Evolutionary conservation across 176 grass and related monocot species (phyloP), one percentile per base, ranked within the genome.

Genomic region (Oryza meyeriana): DNA sequence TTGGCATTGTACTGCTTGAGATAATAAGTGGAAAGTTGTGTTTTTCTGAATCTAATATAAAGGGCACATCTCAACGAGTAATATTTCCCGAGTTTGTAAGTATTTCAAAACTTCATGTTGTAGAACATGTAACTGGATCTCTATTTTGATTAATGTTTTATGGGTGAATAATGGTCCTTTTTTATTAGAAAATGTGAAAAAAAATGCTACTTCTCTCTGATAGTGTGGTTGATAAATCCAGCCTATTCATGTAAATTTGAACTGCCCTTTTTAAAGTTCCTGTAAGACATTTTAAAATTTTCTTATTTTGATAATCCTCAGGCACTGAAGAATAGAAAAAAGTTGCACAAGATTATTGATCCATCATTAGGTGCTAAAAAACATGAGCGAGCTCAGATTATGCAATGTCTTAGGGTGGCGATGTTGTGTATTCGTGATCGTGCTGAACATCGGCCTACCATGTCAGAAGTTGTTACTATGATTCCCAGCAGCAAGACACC

Each of bases 1-100:
- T 90, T 2, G 88, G 88, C 18, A 44, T 90, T 8, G 33, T 90
- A 66, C 65, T 57, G 34, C 35, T 86, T 44, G 78, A 90, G 38
- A 74, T 86, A 26, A 67, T 90, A 61, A 72, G 27, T 64, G 88
- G 78, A 41, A 59, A 76, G 31, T 10, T 39, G 12, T 39, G 31
- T 17, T 11, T 7, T 32, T 61, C 17, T 64, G 41, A 10, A 44
- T 62, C 28, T 1, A 62, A 27, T 24, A 14, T 40, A 20, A 69
- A 69, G 66, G 16, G 57, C 2, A 17, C 13, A 30, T 64, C 59
- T 78, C 36, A 5, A 22, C 36, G 24, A 44, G 6, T 26, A 45
- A 45, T 45, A 42, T 36, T 78, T 78, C 59, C 75, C 30, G 75
- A 42, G 22, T 42, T 64, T 31, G 59, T 78, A 78, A 78, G 59